phyloP scores from a whole-genome alignment of 768 basidiomycete species.

The Mycena rebaudengoi region DNA sequence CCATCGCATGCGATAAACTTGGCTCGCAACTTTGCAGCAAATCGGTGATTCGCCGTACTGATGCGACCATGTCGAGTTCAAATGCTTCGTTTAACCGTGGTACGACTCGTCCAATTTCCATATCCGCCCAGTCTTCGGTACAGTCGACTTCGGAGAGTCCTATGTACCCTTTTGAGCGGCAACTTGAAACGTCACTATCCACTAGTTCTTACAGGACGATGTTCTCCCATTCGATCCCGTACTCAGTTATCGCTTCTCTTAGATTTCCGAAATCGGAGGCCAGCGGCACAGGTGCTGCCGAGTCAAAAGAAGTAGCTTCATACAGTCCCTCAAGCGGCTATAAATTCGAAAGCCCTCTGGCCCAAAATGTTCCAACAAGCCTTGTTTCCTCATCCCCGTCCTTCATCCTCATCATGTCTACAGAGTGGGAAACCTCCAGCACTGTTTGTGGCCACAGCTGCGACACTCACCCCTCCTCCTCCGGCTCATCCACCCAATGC shows the following conservation, averaged over 20 bases:
- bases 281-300: constrained; percentile 12
- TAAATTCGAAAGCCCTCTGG: constrained; percentile 7
- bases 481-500: constrained; percentile 1
- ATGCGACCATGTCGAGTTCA: neutral
- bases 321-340: constrained; percentile 4
- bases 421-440: constrained; percentile 32
- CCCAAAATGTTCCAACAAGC: constrained; percentile 1
- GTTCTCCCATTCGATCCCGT: constrained; percentile 23
- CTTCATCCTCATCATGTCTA: constrained; percentile 8
- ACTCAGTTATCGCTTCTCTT: constrained; percentile 16
- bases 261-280: constrained; percentile 22
- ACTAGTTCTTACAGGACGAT: constrained; percentile 7
- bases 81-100: constrained; percentile 1
- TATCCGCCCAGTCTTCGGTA: constrained; percentile 2
- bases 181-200: constrained; percentile 24
- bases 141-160: constrained; percentile 16
- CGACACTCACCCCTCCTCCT: constrained; percentile 21
- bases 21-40: constrained; percentile 17
- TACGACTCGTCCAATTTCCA: constrained; percentile 13
- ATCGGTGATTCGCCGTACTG: constrained; percentile 21
- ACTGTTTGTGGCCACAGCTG: constrained; percentile 32
- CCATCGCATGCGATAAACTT: constrained; percentile 18
- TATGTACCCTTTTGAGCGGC: constrained; percentile 5
- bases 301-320: constrained; percentile 9
- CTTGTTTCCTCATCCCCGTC: neutral